Evolutionary conservation across 2,329 filamentous ascomycete species (phyloP), one percentile per base, ranked within the genome.

Genomic region (Alternaria arborescens): DNA sequence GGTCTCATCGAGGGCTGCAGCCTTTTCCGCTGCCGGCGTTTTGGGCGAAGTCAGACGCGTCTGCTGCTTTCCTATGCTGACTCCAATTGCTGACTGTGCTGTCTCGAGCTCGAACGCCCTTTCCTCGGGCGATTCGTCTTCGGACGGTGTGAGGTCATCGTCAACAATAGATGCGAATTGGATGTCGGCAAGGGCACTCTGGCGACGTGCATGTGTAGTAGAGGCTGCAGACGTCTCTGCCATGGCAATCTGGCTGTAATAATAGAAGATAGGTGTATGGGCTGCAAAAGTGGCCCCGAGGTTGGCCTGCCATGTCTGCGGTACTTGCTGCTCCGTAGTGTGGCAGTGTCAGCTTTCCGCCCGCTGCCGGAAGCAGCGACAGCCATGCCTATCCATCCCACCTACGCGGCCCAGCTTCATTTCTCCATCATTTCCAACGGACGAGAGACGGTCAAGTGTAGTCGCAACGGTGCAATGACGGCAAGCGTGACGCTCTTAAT

Each of bases 1-100:
- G 16, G 70, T 65, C 34, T 81, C 77, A 61, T 86, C 84, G 67
- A 89, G 76, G 2, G 82, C 83, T 3, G 84, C 83, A n/a, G 80
- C 83, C 72, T 88, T 89, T 70, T 88, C 87, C 20, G 83, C 83
- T 10, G 84, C 84, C 1, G 87, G 86, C 5, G 86, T 88, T 42
- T 81, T 80, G 10, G 86, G 83, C 18, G 85, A 86, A 36, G 82
- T 84, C 71, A 88, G 79, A 43, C 84, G 82, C 51, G 82, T 86
- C 72, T 89, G 87, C 42, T 82, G 80, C 40, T 80, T 81, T 60
- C 86, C 82, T 63, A 89, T 87, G 70, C 86, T 88, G 68, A 89
- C 81, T 3, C 86, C 86, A 66, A 89, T 81, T 34, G 87, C 79
- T 12, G 77, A 79, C 53, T 79, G 76, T 16, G 75, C 80, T 62